Base-by-base conservation (phyloP, 139 green algal genomes). In the Chlamydomonas asymmetrica region DNA sequence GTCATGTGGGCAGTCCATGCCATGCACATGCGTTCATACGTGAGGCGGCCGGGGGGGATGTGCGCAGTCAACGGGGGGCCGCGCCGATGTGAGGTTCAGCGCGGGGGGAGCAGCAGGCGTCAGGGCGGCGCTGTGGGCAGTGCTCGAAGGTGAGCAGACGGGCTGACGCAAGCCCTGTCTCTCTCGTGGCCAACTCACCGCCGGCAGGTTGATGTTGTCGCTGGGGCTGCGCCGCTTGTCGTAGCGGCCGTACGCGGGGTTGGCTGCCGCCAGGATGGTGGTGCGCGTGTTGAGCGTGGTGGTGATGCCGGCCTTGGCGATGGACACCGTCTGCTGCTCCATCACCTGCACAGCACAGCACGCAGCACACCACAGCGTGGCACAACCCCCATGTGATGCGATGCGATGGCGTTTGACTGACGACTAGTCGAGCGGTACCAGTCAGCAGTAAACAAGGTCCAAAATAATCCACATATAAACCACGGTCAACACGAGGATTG, bases 221-320 rank as follows among this genome's bases (percentile, higher is more conserved):
- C 88, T 85, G 0, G 96, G 96, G 0, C 90, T 94, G 56, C 93
- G 89, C 31, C 85, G 78, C 48, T 89, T 74, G 87, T 99, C 95
- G 82, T 98, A 99, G 25, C 97, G 80, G 0, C 96, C 95, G 84
- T 88, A 98, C 4, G 94, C 94, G 2, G 96, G 96, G 91, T 99
- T 99, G 81, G 96, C 96, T 22, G 96, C 96, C 31, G 96, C 93
- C 31, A 99, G 87, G 48, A 99, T 90, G 2, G 96, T 93, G 37
- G 96, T 98, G 75, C 96, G 90, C 2, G 96, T 98, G 87, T 99
- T 99, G 35, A 99, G 92, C 7, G 94, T 98, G 45, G 97, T 99
- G 68, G 95, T 98, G 85, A 99, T 99, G 71, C 97, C 97, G 0
- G 95, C 96, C 88, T 99, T 99, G 76, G 97, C 97, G 67, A 99